These are phyloP conservation scores for Eimeria maxima DNA, from an alignment of 169 alveolate genomes.

Conservation along the genomic window DNA sequence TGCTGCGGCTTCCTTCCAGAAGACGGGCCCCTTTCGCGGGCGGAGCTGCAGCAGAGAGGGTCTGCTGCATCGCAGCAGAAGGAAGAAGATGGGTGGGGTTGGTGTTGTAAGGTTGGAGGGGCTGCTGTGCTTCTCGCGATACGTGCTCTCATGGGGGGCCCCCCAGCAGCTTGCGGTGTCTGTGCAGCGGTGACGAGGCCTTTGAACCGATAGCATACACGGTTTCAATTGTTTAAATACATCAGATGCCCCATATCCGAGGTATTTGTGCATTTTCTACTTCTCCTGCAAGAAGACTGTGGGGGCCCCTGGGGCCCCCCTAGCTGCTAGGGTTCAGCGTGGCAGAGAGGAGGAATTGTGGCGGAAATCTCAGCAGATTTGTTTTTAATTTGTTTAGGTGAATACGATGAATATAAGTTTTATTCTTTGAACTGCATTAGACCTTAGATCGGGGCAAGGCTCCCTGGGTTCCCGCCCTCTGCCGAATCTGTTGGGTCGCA, in stretches of 20 bases:
- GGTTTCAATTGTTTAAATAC: too few species aligned
- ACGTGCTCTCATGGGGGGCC: not conserved
- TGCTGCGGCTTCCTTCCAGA: not conserved
- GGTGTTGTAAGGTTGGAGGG: not conserved
- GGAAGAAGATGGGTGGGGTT: not conserved
- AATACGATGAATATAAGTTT: too few species aligned
- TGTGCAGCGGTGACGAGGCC: not conserved
- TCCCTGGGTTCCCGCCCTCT: not conserved
- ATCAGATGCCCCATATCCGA: not conserved
- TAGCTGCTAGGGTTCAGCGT: not conserved
- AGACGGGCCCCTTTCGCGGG: not conserved
- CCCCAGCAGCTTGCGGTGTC: not conserved
- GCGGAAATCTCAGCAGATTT: too few species aligned
- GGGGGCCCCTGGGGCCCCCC: not conserved
- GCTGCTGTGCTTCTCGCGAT: not conserved
- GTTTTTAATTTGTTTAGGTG: not conserved
- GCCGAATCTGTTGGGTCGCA: too few species aligned
- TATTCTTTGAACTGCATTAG: not conserved
- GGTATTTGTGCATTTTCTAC: too few species aligned
- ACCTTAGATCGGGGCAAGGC: not conserved
- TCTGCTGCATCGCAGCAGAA: not conserved
- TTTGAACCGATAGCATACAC: too few species aligned
- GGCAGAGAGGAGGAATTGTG: not conserved
- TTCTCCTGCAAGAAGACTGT: not conserved
- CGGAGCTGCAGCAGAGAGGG: not conserved